Evolutionary conservation across 2,329 filamentous ascomycete species (phyloP).

Genomic region (Metarhizium brunneum): DNA sequence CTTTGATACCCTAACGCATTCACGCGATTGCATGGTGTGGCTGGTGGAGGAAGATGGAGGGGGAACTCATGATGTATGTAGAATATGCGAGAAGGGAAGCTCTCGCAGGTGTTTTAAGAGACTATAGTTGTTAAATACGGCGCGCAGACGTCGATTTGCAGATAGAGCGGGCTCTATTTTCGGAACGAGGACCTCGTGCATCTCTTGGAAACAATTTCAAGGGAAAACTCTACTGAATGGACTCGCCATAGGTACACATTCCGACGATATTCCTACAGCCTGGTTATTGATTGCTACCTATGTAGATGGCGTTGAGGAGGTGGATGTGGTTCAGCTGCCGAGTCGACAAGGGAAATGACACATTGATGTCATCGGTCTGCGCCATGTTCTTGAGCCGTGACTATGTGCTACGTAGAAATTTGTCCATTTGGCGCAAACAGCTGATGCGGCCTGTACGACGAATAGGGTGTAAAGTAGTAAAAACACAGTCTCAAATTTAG

Average conservation of each 20-base stretch:
- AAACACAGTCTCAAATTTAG: no score
- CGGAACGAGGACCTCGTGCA: not conserved
- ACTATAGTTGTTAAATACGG: not conserved
- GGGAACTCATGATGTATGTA: not conserved
- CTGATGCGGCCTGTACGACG: no score
- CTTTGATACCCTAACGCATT: conserved; percentile 6
- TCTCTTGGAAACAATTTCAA: not conserved
- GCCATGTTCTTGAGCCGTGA: no score
- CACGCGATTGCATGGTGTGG: not conserved
- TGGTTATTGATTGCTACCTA: no score
- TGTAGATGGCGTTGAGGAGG: no score
- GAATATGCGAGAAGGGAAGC: not conserved
- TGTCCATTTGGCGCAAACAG: no score
- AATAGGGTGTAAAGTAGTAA: no score
- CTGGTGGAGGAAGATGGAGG: not conserved
- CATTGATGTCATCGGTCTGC: no score
- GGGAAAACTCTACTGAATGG: not conserved
- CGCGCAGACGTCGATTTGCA: not conserved
- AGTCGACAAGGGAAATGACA: no score
- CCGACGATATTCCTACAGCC: no score
- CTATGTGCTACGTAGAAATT: no score
- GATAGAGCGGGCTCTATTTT: not conserved
- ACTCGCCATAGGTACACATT: not conserved
- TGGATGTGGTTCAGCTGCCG: no score
- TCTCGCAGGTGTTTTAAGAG: not conserved